Evolutionary conservation across 306 rosid species (phyloP).

Genomic region (Potentilla sterilis): DNA sequence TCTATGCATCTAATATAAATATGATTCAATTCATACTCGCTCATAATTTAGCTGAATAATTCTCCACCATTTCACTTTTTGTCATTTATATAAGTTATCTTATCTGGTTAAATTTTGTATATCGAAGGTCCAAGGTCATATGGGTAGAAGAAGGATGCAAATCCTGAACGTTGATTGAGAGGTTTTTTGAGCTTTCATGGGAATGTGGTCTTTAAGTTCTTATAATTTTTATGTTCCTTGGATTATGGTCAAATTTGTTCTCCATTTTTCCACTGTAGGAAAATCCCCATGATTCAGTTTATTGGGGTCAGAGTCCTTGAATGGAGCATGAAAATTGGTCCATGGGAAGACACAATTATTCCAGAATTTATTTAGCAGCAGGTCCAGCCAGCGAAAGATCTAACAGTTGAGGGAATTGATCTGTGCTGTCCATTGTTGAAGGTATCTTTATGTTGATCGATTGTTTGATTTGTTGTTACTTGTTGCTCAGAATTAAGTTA

Average conservation of each 20-base stretch:
- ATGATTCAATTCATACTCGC: neutral
- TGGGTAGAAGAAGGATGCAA: neutral
- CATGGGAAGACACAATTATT: neutral
- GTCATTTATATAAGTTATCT: neutral
- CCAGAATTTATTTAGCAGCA: neutral
- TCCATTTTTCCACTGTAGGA: neutral
- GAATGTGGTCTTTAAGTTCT: neutral
- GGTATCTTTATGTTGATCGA: neutral
- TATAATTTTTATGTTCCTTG: neutral
- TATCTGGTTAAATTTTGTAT: neutral
- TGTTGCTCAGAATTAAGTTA: neutral
- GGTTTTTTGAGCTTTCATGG: neutral
- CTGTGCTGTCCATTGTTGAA: neutral
- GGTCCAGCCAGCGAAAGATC: neutral
- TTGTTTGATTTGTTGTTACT: neutral
- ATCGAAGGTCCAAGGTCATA: neutral
- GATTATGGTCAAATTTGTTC: neutral
- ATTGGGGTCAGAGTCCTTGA: neutral
- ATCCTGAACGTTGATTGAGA: neutral
- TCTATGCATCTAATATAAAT: neutral
- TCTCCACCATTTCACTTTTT: neutral
- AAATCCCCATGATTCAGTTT: neutral
- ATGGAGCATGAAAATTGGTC: neutral
- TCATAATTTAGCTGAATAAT: neutral
- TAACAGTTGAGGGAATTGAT: neutral